Conservation (phyloP, 163 green algal species). For the Scenedesmus sp. region DNA sequence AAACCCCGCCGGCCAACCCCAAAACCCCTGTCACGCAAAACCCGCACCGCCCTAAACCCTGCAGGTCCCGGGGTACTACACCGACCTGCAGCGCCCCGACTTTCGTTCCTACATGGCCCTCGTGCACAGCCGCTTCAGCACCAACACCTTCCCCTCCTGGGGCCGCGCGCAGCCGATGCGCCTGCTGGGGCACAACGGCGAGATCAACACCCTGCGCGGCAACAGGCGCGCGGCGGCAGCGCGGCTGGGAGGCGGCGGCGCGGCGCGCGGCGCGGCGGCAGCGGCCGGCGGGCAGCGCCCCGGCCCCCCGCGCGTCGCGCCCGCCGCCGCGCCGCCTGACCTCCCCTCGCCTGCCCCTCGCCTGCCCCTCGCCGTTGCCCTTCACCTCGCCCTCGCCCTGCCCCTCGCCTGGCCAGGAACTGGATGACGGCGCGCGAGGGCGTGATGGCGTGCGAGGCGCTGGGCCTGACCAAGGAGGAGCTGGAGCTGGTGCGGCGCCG, state of each 20-base stretch:
- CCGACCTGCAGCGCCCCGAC: constrained; percentile 78
- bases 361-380: neutral
- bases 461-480: constrained; percentile 75
- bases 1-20: too few relatives aligned
- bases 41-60: too few relatives aligned
- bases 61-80: constrained; percentile 90
- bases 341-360: neutral
- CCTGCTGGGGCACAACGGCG: constrained; percentile 94
- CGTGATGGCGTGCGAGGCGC: constrained; percentile 77
- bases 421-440: constrained; percentile 95
- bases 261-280: neutral
- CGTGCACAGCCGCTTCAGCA: constrained; percentile 96
- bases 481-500: constrained; percentile 66
- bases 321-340: neutral
- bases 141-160: constrained; percentile 97
- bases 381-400: neutral
- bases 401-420: too few relatives aligned
- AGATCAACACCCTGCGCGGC: constrained; percentile 97
- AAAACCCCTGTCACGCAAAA: too few relatives aligned
- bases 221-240: constrained; percentile 70
- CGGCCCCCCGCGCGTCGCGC: neutral
- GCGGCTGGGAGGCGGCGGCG: neutral
- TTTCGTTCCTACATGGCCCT: constrained; percentile 94
- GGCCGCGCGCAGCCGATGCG: constrained; percentile 94
- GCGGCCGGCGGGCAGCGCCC: neutral